phyloP scores from a whole-genome alignment of 192 early-diverging fungal species.

The Borealophlyctis nickersoniae region DNA sequence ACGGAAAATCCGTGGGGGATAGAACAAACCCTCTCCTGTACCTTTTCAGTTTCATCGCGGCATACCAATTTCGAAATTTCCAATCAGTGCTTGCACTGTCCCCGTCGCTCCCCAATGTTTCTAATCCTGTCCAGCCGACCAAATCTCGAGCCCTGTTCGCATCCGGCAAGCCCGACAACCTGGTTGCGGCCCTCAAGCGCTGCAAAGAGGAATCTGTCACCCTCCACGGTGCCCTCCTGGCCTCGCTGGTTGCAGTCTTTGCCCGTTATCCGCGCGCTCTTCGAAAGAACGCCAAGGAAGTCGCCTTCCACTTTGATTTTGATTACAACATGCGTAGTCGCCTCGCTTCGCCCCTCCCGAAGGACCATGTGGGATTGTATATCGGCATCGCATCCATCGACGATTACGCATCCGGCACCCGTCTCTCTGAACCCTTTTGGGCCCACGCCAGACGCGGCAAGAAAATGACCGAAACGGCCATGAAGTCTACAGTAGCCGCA shows the following conservation, averaged over 20 bases:
- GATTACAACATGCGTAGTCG: constrained; percentile 3
- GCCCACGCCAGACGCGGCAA: not conserved
- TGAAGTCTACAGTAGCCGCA: not conserved
- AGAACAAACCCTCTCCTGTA: too few species aligned
- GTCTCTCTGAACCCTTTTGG: not conserved
- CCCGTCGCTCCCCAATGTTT: too few species aligned
- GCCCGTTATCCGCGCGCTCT: not conserved
- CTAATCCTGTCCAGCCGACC: too few species aligned
- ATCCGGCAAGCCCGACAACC: too few species aligned
- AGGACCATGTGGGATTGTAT: constrained; percentile 3
- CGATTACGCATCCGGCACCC: constrained; percentile 6
- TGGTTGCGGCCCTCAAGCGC: not conserved
- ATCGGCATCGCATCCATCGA: not conserved
- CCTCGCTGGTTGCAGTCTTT: not conserved
- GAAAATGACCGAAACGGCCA: not conserved
- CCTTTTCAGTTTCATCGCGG: too few species aligned
- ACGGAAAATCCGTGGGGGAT: too few species aligned
- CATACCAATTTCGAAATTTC: too few species aligned
- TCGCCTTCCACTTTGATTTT: too few species aligned
- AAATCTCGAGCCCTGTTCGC: too few species aligned
- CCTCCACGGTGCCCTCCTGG: not conserved
- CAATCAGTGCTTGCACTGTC: too few species aligned
- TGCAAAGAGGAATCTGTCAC: not conserved
- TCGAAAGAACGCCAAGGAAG: too few species aligned
- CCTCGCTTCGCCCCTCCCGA: not conserved